Conservation (phyloP, 345 rosid genomes). For the Hevea brasiliensis region DNA sequence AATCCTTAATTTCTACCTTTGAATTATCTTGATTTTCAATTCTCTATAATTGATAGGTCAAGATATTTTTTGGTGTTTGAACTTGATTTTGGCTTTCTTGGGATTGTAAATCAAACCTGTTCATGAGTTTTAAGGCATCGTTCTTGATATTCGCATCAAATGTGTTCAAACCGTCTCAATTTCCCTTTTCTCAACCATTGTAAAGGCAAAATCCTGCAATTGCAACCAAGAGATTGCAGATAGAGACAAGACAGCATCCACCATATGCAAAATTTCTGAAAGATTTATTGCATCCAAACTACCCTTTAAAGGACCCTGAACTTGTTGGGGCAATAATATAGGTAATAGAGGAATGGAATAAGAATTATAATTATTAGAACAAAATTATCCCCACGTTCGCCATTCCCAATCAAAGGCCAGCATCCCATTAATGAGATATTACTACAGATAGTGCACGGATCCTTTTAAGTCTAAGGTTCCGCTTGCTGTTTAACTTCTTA, state of each 20-base stretch:
- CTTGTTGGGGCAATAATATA: neutral
- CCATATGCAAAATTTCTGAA: neutral
- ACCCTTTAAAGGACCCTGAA: neutral
- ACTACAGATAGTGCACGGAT: neutral
- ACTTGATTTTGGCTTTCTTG: too few species aligned
- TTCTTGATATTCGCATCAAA: too few species aligned
- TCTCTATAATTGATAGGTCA: too few species aligned
- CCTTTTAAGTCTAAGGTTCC: conserved; percentile 10
- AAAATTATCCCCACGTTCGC: neutral
- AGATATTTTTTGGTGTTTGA: too few species aligned
- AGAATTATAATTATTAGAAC: neutral
- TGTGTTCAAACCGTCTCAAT: neutral
- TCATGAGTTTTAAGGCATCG: too few species aligned
- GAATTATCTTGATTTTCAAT: too few species aligned
- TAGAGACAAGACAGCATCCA: neutral
- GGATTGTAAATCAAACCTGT: too few species aligned
- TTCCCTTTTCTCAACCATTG: neutral
- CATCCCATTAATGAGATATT: conserved; percentile 1
- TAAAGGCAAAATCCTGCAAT: neutral
- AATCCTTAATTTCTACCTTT: too few species aligned
- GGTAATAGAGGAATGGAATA: neutral
- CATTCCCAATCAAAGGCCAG: neutral
- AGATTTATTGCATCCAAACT: neutral
- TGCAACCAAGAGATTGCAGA: conserved; percentile 3
- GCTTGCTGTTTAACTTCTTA: neutral